phyloP scores from a whole-genome alignment of 2,329 filamentous ascomycete genomes.

The Pseudogymnoascus sp. region DNA sequence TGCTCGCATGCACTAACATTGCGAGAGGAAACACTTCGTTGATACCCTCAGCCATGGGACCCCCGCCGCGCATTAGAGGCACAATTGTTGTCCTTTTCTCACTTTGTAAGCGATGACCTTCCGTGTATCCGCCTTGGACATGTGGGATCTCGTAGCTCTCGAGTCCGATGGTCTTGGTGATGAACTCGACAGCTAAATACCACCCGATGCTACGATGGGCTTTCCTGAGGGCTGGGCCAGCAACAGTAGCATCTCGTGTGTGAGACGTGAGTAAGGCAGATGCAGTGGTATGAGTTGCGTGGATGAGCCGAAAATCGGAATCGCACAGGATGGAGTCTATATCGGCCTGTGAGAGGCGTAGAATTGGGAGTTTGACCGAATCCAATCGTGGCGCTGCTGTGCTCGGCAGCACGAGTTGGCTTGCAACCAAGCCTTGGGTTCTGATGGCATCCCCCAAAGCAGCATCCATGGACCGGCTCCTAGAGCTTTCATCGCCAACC shows the following conservation, averaged over 20 bases:
- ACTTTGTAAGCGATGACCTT: constrained; percentile 37
- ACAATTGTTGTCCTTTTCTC: constrained; percentile 46
- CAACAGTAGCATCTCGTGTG: constrained; percentile 40
- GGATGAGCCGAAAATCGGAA: constrained; percentile 24
- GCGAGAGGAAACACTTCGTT: constrained; percentile 43
- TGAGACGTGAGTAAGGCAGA: constrained; percentile 45
- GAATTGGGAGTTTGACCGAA: constrained; percentile 33
- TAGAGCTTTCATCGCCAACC: constrained; percentile 36
- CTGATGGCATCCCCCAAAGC: constrained; percentile 36
- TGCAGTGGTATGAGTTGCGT: constrained; percentile 37
- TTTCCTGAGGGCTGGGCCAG: constrained; percentile 38
- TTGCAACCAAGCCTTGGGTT: constrained; percentile 30
- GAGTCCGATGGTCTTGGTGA: constrained; percentile 40
- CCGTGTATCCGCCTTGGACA: constrained; percentile 39
- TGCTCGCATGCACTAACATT: constrained; percentile 40
- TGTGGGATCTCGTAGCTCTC: constrained; percentile 42
- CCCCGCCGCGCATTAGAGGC: constrained; percentile 54
- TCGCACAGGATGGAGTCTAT: neutral
- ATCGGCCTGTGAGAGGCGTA: constrained; percentile 25
- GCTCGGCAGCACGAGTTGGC: constrained; percentile 40
- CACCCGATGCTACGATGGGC: constrained; percentile 41
- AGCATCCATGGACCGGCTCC: constrained; percentile 46
- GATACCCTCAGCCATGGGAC: constrained; percentile 52
- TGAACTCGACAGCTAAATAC: constrained; percentile 44
- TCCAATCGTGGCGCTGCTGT: constrained; percentile 35